These are phyloP conservation scores for Russula sp. DNA, from an alignment of 768 basidiomycete species.

Conservation along the genomic window DNA sequence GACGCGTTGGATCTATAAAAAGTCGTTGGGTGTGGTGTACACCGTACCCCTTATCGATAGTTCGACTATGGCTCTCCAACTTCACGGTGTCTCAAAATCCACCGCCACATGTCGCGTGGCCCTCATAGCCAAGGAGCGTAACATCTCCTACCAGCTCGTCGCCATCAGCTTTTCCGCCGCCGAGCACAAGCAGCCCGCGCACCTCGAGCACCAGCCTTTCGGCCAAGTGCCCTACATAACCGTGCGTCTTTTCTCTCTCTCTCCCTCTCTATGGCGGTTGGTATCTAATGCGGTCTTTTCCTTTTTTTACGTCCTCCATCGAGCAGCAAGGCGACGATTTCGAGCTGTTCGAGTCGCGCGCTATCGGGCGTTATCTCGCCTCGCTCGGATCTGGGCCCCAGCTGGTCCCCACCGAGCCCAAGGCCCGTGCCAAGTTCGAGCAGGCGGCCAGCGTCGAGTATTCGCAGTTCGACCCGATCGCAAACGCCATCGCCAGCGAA, in stretches of 20 bases:
- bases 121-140: conserved; percentile 4
- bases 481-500: background rate
- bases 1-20: no score
- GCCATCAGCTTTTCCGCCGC: background rate
- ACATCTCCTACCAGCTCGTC: background rate
- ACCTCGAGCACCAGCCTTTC: conserved; percentile 12
- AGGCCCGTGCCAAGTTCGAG: conserved; percentile 24
- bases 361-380: conserved; percentile 24
- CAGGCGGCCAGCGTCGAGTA: conserved; percentile 28
- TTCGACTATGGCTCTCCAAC: conserved; percentile 4
- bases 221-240: conserved; percentile 11
- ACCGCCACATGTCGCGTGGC: conserved; percentile 14
- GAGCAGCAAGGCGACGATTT: conserved; percentile 26
- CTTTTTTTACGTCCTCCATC: background rate
- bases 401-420: conserved; percentile 22
- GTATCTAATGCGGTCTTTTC: background rate
- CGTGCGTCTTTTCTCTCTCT: background rate
- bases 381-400: conserved; percentile 23
- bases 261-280: background rate
- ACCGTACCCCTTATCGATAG: no score
- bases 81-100: background rate
- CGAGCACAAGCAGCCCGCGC: background rate
- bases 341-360: conserved; percentile 26
- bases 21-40: no score
- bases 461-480: conserved; percentile 1